Evolutionary conservation across 129 eudicot genomes (phyloP).

Genomic region (Ambrosia artemisiifolia): DNA sequence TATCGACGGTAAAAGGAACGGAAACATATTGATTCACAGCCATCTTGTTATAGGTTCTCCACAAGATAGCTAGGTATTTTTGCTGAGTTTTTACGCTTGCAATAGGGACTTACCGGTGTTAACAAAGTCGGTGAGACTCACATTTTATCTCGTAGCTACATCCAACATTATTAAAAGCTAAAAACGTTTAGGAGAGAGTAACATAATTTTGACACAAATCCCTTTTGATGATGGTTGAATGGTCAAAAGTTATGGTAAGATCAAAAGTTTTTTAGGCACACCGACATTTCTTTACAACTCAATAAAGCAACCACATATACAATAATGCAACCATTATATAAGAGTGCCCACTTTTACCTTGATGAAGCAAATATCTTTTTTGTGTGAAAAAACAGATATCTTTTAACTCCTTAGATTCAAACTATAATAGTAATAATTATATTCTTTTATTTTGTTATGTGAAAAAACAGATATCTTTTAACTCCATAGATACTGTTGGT

Average conservation of each 20-base stretch:
- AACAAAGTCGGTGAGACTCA: too few relatives aligned
- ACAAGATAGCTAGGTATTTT: neutral
- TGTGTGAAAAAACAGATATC: neutral
- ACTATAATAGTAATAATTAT: neutral
- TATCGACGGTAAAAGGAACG: too few relatives aligned
- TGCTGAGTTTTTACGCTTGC: too few relatives aligned
- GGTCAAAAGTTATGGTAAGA: constrained; percentile 37
- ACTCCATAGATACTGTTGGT: too few relatives aligned
- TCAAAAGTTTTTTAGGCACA: constrained; percentile 19
- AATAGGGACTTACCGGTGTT: too few relatives aligned
- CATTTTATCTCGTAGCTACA: too few relatives aligned
- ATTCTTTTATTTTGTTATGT: too few relatives aligned
- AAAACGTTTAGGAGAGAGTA: neutral
- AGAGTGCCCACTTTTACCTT: constrained; percentile 20
- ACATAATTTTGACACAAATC: neutral
- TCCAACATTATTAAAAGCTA: too few relatives aligned
- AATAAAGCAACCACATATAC: constrained; percentile 28
- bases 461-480: too few relatives aligned
- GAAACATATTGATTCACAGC: neutral
- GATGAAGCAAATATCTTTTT: constrained; percentile 9
- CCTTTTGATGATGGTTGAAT: constrained; percentile 23
- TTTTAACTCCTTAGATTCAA: neutral
- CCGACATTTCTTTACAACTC: constrained; percentile 35
- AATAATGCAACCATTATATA: constrained; percentile 32
- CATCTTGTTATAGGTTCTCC: neutral